phyloP scores from a whole-genome alignment of 2,329 filamentous ascomycete species.

The Arthrobotrys entomopaga region DNA sequence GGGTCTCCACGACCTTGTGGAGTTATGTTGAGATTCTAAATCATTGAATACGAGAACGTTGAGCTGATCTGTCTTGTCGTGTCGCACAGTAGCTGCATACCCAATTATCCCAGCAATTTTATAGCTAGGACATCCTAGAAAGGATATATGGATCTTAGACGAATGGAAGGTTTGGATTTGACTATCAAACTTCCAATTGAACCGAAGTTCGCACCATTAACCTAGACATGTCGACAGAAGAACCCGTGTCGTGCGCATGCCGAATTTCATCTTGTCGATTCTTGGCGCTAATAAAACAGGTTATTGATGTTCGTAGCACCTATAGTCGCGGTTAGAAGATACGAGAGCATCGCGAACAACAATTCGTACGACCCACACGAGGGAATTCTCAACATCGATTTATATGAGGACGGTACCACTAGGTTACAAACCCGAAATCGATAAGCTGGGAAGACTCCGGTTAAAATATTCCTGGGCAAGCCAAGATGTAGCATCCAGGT shows the following conservation, averaged over 20 bases:
- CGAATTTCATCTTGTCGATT: no score
- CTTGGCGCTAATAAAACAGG: no score
- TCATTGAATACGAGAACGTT: no score
- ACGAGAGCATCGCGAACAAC: constrained; percentile 28
- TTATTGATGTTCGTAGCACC: no score
- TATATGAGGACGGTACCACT: no score
- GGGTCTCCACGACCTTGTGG: no score
- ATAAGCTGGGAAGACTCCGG: constrained; percentile 20
- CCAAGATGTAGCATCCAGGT: no score
- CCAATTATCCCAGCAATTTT: background rate
- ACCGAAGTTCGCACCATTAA: constrained; percentile 17
- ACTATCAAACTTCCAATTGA: constrained; percentile 20
- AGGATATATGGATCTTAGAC: no score
- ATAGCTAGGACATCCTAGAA: no score
- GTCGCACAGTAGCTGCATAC: background rate
- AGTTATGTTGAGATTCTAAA: no score
- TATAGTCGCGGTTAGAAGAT: constrained; percentile 15
- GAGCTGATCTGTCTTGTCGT: no score
- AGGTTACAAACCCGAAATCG: background rate
- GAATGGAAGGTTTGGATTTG: no score
- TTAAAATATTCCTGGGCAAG: constrained; percentile 2
- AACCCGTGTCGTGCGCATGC: background rate
- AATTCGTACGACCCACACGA: background rate
- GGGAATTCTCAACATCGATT: background rate
- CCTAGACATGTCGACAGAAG: constrained; percentile 14